These are phyloP conservation scores for Cutaneotrichosporon mucoides DNA, from an alignment of 1,284 basidiomycete species.

Conservation along the genomic window DNA sequence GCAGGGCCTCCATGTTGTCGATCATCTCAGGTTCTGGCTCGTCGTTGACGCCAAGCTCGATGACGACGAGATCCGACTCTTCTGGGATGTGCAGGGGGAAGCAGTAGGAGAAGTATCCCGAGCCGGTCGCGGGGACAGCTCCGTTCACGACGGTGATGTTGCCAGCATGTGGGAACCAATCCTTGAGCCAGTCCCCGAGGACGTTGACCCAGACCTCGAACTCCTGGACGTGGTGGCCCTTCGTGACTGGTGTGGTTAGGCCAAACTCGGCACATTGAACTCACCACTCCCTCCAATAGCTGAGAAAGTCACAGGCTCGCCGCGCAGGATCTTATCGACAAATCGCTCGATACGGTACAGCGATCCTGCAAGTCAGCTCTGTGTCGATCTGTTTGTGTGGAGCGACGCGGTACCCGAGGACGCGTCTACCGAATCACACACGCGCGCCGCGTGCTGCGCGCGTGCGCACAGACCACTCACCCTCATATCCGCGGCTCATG, in stretches of 20 bases:
- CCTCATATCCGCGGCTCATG: conserved; percentile 40
- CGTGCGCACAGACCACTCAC: conserved; percentile 19
- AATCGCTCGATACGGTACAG: conserved; percentile 28
- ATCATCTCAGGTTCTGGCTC: conserved; percentile 43
- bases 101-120: conserved; percentile 49
- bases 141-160: conserved; percentile 36
- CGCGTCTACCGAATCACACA: no score
- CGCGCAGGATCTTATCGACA: conserved; percentile 38
- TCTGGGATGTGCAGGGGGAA: conserved; percentile 42
- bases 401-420: no score
- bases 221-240: conserved; percentile 37
- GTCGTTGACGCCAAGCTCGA: conserved; percentile 49
- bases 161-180: conserved; percentile 25
- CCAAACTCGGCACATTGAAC: neutral
- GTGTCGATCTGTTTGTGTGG: no score
- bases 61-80: conserved; percentile 40
- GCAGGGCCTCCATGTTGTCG: conserved; percentile 48
- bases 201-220: conserved; percentile 40
- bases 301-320: conserved; percentile 36
- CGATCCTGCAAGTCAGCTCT: conserved; percentile 25
- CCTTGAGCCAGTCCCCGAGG: conserved; percentile 38
- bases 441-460: no score
- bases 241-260: conserved; percentile 32
- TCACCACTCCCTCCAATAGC: conserved; percentile 46
- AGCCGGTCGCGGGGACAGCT: conserved; percentile 40